These are phyloP conservation scores for Capsaspora owczarzaki DNA, from an alignment of 78 protist genomes.

Conservation along the genomic window DNA sequence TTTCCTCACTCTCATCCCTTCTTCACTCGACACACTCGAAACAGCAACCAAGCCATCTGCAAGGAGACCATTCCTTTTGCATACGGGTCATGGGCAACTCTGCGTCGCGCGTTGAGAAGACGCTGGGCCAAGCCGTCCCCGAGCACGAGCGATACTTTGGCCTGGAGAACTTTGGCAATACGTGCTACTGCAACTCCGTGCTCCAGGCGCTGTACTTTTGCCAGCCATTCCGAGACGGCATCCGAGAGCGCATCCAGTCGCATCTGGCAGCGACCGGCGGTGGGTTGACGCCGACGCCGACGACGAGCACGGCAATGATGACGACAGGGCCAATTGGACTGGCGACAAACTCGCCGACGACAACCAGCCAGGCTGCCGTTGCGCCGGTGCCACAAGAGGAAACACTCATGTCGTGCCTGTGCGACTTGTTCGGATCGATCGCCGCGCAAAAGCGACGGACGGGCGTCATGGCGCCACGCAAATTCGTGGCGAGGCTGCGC, in stretches of 20 bases:
- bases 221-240: slow-evolving; percentile 56
- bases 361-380: background rate
- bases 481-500: slow-evolving; percentile 51
- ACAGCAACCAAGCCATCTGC: too few species aligned
- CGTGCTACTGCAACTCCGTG: slow-evolving; percentile 87
- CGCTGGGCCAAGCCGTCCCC: background rate
- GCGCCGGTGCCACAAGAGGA: background rate
- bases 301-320: background rate
- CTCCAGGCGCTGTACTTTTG: slow-evolving; percentile 79
- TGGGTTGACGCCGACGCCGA: background rate
- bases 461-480: slow-evolving; percentile 53
- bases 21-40: too few species aligned
- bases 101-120: background rate
- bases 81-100: background rate
- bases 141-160: slow-evolving; percentile 1
- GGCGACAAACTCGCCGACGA: too few species aligned
- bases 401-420: slow-evolving; percentile 22
- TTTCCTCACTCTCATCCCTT: too few species aligned
- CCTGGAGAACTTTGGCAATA: slow-evolving; percentile 71
- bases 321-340: too few species aligned
- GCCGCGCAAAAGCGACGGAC: slow-evolving; percentile 39
- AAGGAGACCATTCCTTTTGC: too few species aligned
- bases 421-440: slow-evolving; percentile 45
- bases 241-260: background rate
- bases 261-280: background rate